phyloP scores from a whole-genome alignment of 2,329 filamentous ascomycete species.

The Neophaeococcomyces aloes region DNA sequence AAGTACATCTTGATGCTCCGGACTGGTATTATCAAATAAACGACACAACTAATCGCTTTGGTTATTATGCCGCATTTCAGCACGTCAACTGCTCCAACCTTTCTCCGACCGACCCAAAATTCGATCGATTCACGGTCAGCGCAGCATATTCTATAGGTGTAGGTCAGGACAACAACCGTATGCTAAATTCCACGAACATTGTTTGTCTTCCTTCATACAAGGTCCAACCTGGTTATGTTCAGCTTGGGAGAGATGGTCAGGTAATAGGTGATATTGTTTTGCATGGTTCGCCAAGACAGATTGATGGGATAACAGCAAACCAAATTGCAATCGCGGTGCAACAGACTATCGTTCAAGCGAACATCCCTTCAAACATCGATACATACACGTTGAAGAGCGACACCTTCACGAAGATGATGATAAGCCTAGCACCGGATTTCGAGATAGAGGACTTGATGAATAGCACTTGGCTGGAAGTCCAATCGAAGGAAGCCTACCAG shows the following conservation, averaged over 20 bases:
- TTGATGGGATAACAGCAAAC: constrained; percentile 8
- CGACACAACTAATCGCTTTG: constrained; percentile 12
- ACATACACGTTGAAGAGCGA: neutral
- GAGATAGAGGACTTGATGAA: constrained; percentile 9
- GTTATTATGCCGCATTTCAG: constrained; percentile 11
- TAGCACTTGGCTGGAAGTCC: constrained; percentile 8
- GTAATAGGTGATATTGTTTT: constrained; percentile 9
- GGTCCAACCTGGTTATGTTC: constrained; percentile 10
- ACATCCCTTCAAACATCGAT: too few relatives aligned
- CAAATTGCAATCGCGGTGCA: constrained; percentile 12
- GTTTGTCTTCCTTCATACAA: constrained; percentile 14
- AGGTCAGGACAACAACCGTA: constrained; percentile 11
- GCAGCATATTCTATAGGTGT: constrained; percentile 12
- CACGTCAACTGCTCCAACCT: constrained; percentile 15
- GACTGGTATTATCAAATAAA: constrained; percentile 14
- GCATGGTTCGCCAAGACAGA: constrained; percentile 4
- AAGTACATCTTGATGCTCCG: constrained; percentile 13
- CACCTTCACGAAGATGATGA: constrained; percentile 12
- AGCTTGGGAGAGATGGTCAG: constrained; percentile 11
- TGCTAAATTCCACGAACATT: constrained; percentile 15
- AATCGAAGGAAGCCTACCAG: constrained; percentile 5
- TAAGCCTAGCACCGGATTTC: constrained; percentile 8
- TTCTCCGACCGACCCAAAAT: constrained; percentile 9
- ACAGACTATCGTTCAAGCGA: too few relatives aligned
- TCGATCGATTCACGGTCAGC: constrained; percentile 10